Conservation (phyloP, 164 flowering plant genomes). For the Vitis riparia region DNA sequence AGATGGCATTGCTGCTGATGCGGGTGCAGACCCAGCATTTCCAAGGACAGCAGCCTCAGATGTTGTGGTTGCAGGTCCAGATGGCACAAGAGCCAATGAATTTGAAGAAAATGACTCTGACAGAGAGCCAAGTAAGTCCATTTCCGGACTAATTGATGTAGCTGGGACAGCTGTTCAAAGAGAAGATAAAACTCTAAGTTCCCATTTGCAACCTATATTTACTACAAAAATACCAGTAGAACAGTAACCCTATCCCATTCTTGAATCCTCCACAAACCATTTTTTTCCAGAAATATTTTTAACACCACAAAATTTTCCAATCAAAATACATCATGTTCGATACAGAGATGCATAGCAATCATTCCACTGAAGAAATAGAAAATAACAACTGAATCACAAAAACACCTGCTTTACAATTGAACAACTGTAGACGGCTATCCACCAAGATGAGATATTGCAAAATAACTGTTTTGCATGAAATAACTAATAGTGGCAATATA, state of each 20-base stretch:
- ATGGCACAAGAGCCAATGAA: constrained; percentile 65
- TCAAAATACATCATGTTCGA: not conserved
- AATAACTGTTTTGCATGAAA: too few relatives aligned
- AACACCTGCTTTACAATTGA: too few relatives aligned
- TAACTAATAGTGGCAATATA: too few relatives aligned
- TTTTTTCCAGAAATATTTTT: not conserved
- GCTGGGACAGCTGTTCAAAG: constrained; percentile 42
- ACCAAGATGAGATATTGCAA: too few relatives aligned
- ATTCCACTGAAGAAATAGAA: too few relatives aligned
- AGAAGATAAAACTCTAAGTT: constrained; percentile 3
- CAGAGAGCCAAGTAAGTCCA: constrained; percentile 79
- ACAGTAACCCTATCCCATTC: not conserved
- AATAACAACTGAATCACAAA: too few relatives aligned
- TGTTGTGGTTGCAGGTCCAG: constrained; percentile 25
- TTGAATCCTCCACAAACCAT: not conserved
- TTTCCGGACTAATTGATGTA: constrained; percentile 51
- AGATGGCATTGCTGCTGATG: constrained; percentile 39
- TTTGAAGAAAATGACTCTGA: constrained; percentile 55
- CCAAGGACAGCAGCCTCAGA: constrained; percentile 39
- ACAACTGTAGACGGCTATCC: too few relatives aligned
- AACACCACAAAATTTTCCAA: not conserved
- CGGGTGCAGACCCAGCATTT: constrained; percentile 32
- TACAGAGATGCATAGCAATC: not conserved
- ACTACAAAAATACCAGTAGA: not conserved
- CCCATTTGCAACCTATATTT: not conserved